Evolutionary conservation across 2,329 filamentous ascomycete species (phyloP), one percentile per base, ranked within the genome.

Genomic region (Neopestalotiopsis sp.): DNA sequence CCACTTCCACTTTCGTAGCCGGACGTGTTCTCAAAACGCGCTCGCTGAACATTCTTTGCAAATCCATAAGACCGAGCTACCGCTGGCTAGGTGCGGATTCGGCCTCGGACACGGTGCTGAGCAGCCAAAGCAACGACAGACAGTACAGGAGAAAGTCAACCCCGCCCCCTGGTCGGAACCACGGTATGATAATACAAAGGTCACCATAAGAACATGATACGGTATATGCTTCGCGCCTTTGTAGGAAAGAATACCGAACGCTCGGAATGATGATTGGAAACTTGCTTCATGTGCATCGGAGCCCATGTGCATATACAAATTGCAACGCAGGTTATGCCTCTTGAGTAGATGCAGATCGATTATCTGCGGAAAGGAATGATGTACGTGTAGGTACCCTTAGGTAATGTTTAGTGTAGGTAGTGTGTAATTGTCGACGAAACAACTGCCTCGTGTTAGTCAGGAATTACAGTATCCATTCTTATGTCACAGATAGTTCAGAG

Each of bases 51-150:
- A 53, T 53, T 53, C 45, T 53, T 10, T 45, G 61, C 10, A 66
- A 14, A 49, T 34, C 10, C 63, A 24, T 56, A 66, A 45, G 24
- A 24, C 63, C 63, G 63, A 66, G 63, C 63, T 65, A 34, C 62
- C 20, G 34, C 32, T 49, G 28, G 13, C 6, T 56, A 12, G 45
- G 63, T 57, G 63, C 63, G 49, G 45, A 66, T 66, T 32, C 53
- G 17, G 14, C 28, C 63, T 57, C 28, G 61, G 20, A 38, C 61
- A 63, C 61, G 40, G 61, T 63, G 61, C 38, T 24, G 20, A 38
- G 24, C 24, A 6, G 12, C 20, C 24, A 24, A 12, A 58, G 20
- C 56, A 13, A 58, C 20, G 56, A 58, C 20, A 59, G n/a, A 6
- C 30, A 12, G 34, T 10, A 9, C 6, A 38, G 34, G 34, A 10